phyloP scores from a whole-genome alignment of 495 filamentous ascomycete genomes.

The Pseudotulostoma volvatum region DNA sequence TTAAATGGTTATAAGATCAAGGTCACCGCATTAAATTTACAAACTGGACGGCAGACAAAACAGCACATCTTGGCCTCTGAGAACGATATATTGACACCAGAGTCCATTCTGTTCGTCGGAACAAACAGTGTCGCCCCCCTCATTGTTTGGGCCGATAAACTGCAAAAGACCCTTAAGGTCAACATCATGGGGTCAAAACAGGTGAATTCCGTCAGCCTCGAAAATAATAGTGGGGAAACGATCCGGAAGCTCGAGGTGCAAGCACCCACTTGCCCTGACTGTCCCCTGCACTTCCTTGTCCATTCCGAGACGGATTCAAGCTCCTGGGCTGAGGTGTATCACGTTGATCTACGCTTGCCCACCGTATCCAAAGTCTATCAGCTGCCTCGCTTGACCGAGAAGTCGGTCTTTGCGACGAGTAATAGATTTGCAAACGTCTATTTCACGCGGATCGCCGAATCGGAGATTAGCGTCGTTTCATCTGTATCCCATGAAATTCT shows the following conservation, averaged over 20 bases:
- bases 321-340: conserved; percentile 75
- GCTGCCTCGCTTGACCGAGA: conserved; percentile 49
- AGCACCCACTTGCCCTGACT: conserved; percentile 51
- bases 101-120: conserved; percentile 65
- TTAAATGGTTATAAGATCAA: conserved; percentile 55
- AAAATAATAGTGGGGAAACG: conserved; percentile 36
- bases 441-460: conserved; percentile 62
- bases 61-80: conserved; percentile 56
- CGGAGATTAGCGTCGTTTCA: conserved; percentile 55
- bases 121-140: conserved; percentile 70
- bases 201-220: conserved; percentile 31
- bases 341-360: conserved; percentile 52
- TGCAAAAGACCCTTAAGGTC: conserved; percentile 50
- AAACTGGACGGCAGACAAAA: conserved; percentile 48
- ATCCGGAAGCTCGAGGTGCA: conserved; percentile 55
- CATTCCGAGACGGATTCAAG: conserved; percentile 55
- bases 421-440: conserved; percentile 66
- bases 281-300: conserved; percentile 65
- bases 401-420: conserved; percentile 64
- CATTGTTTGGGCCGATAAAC: conserved; percentile 65
- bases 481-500: conserved; percentile 63
- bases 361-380: conserved; percentile 56
- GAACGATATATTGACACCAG: conserved; percentile 45
- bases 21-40: conserved; percentile 51
- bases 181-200: conserved; percentile 67